A percentile compares a stretch with the other conserved stretches of the same genome.
Conservation (phyloP, 495 filamentous ascomycete species). For the Penicillium canescens region DNA sequence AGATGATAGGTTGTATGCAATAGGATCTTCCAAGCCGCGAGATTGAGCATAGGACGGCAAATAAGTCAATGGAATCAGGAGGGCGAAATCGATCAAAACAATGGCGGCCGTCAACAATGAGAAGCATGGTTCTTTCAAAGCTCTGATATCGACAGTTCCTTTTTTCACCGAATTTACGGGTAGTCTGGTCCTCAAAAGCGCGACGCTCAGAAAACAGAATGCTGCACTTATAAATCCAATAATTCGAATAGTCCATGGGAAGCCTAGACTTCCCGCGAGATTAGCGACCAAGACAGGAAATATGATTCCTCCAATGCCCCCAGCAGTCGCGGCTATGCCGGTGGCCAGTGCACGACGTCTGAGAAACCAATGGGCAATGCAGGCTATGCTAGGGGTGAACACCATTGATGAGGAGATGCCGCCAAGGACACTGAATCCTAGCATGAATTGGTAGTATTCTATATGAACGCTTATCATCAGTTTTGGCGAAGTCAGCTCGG, state of each 20-base stretch:
- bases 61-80: conserved; percentile 24
- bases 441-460: conserved; percentile 34
- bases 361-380: conserved; percentile 65
- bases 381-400: conserved; percentile 60
- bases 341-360: conserved; percentile 58
- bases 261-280: conserved; percentile 28
- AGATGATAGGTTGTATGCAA: conserved; percentile 26
- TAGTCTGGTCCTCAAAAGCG: too few relatives aligned
- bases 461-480: not conserved
- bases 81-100: too few relatives aligned
- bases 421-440: conserved; percentile 26
- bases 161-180: too few relatives aligned
- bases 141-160: too few relatives aligned
- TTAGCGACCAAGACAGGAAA: conserved; percentile 43
- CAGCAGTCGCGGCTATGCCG: conserved; percentile 13
- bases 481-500: too few relatives aligned
- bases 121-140: too few relatives aligned
- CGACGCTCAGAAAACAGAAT: too few relatives aligned
- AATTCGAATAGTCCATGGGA: conserved; percentile 34
- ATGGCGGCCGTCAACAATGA: too few relatives aligned
- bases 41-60: conserved; percentile 22
- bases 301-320: conserved; percentile 40
- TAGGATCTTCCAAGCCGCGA: conserved; percentile 25
- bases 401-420: conserved; percentile 36
- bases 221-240: conserved; percentile 21